Percentiles rank a stretch among this genome's conserved stretches.
phyloP scores from a whole-genome alignment of 2,329 filamentous ascomycete species.

The Hymenoscyphus albidus region DNA sequence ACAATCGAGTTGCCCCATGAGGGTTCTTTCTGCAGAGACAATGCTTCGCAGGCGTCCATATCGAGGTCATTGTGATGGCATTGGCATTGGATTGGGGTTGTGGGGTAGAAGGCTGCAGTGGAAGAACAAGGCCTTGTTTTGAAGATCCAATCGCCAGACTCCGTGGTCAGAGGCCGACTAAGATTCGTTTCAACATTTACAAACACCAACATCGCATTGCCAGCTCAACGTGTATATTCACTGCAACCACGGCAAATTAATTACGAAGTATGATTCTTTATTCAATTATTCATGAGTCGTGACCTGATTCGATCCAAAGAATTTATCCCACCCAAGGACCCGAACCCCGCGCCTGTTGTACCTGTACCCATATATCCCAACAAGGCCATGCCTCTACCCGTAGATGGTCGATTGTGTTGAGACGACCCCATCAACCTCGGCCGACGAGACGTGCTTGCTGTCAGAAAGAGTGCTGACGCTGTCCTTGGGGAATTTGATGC shows the following conservation, averaged over 20 bases:
- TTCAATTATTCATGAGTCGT: slow-evolving; percentile 1
- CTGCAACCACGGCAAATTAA: background rate
- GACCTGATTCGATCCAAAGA: background rate
- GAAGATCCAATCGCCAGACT: background rate
- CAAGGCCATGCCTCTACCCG: background rate
- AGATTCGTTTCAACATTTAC: background rate
- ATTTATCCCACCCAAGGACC: background rate
- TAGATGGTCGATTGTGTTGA: slow-evolving; percentile 60
- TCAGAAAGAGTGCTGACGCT: slow-evolving; percentile 60
- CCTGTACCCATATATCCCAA: background rate
- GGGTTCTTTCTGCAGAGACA: background rate
- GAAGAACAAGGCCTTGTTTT: background rate
- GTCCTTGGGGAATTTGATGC: slow-evolving; percentile 69
- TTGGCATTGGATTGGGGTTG: background rate
- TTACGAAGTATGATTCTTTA: background rate
- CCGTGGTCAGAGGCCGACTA: background rate
- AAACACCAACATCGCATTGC: background rate
- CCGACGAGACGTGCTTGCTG: slow-evolving; percentile 66
- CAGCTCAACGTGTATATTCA: background rate
- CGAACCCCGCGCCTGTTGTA: background rate
- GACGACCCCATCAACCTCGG: slow-evolving; percentile 71
- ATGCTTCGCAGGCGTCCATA: slow-evolving; percentile 2
- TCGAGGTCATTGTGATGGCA: slow-evolving; percentile 5
- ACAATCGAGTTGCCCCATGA: background rate
- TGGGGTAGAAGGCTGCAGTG: background rate